Conservation (phyloP, 2,329 filamentous ascomycete species). For the Chrysoporthe deuterocubensis region DNA sequence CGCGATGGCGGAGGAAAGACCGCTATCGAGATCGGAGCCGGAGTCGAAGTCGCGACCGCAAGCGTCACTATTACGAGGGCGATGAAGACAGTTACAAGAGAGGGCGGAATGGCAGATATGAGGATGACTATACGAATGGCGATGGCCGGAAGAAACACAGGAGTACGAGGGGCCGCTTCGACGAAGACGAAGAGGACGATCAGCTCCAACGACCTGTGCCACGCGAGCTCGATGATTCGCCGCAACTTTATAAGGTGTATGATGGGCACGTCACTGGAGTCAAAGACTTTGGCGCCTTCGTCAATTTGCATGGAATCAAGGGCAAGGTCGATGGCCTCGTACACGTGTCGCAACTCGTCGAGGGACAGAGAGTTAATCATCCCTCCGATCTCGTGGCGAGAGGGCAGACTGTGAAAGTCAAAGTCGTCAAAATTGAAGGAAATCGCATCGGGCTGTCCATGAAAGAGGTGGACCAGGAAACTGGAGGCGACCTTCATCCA, state of each 20-base stretch:
- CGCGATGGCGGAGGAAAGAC: conserved; percentile 56
- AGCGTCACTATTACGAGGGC: conserved; percentile 44
- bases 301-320: conserved; percentile 84
- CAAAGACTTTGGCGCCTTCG: conserved; percentile 95
- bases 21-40: conserved; percentile 36
- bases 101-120: conserved; percentile 51
- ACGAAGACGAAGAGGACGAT: conserved; percentile 57
- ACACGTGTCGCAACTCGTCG: conserved; percentile 86
- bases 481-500: conserved; percentile 81
- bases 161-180: conserved; percentile 45
- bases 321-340: conserved; percentile 93
- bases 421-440: conserved; percentile 85
- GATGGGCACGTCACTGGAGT: conserved; percentile 87
- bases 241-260: conserved; percentile 85
- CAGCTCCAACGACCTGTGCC: conserved; percentile 68
- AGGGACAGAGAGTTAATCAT: conserved; percentile 86
- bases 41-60: conserved; percentile 52
- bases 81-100: conserved; percentile 47
- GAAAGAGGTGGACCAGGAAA: conserved; percentile 94
- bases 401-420: conserved; percentile 88
- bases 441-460: conserved; percentile 86
- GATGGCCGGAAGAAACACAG: conserved; percentile 43
- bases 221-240: conserved; percentile 78
- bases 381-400: conserved; percentile 83
- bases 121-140: conserved; percentile 63